phyloP scores from a whole-genome alignment of 768 basidiomycete species.

The Xerocomellus chrysenteron region DNA sequence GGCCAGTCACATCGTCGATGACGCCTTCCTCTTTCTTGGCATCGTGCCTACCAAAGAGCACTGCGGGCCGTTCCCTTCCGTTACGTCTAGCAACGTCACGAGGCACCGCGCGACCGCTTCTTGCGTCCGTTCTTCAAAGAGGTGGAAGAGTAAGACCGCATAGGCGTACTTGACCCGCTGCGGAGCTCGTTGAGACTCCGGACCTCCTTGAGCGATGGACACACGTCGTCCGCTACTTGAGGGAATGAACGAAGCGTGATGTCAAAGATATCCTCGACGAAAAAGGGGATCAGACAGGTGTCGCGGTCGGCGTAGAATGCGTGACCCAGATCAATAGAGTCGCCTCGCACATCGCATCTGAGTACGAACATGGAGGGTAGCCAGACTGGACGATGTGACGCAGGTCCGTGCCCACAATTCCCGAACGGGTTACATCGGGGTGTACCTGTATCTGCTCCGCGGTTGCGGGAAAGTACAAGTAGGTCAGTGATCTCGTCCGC shows the following conservation, averaged over 20 bases:
- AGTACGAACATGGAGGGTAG: background rate
- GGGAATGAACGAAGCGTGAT: background rate
- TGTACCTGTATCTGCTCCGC: too few species aligned
- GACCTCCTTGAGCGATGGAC: background rate
- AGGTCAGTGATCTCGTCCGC: too few species aligned
- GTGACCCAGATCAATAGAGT: too few species aligned
- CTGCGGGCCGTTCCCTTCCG: background rate
- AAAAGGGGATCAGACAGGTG: background rate
- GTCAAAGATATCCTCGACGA: background rate
- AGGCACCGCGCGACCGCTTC: background rate
- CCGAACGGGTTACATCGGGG: background rate
- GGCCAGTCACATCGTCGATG: background rate
- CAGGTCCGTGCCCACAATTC: constrained; percentile 4
- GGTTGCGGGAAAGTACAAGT: too few species aligned
- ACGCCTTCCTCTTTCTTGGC: background rate
- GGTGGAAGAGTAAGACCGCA: too few species aligned
- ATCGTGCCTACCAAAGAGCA: background rate
- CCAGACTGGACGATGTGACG: background rate
- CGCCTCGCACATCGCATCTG: background rate
- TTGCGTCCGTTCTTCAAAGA: background rate
- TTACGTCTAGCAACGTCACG: background rate
- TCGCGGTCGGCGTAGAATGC: background rate
- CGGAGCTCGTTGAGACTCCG: too few species aligned
- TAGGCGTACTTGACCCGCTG: too few species aligned
- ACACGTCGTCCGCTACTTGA: background rate